Base-by-base conservation (phyloP, 305 asterid species). In the Lippia alba region DNA sequence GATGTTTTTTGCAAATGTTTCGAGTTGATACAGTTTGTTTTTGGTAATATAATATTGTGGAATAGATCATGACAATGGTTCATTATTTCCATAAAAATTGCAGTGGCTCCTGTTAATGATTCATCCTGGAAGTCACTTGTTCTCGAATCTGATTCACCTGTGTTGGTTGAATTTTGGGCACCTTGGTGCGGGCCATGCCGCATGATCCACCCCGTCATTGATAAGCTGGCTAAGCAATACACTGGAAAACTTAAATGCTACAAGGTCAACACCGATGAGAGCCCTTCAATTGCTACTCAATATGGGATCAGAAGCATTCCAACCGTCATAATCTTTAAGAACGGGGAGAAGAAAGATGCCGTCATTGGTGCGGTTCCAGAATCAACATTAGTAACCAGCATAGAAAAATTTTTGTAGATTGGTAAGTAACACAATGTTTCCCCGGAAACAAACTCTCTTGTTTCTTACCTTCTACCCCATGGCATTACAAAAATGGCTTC, bases 161-260 rank as follows among this genome's bases (percentile, higher is more conserved):
- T 93, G 56, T 69, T 93, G 77, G 96, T 93, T 45, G 98, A 93
- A 75, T 93, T 93, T 66, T 93, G 98, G 97, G 98, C 98, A 24
- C 97, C 97, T 0, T 93, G 97, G 97, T 93, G 98, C 45, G 97
- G 98, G 46, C 98, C 98, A 0, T 93, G 98, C 82, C 89, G 89
- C 48, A 93, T 93, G 92, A 87, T 93, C 69, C 96, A 91, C 71
- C 96, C 97, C 0, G 78, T 91, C 63, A 82, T 93, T 4, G 94
- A 86, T 72, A 91, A 91, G 61, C 83, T 93, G 69, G 92, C 97
- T 10, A 85, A 84, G 79, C 74, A 84, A 8, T 93, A 83, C 45
- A 67, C 83, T 0, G 97, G 91, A 62, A 89, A 86, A 84, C 90
- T 93, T 48, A 85, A 86, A 70, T 89, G 88, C 85, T 93, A 59